phyloP scores from a whole-genome alignment of 495 filamentous ascomycete species.

The Margaritispora aquatica region DNA sequence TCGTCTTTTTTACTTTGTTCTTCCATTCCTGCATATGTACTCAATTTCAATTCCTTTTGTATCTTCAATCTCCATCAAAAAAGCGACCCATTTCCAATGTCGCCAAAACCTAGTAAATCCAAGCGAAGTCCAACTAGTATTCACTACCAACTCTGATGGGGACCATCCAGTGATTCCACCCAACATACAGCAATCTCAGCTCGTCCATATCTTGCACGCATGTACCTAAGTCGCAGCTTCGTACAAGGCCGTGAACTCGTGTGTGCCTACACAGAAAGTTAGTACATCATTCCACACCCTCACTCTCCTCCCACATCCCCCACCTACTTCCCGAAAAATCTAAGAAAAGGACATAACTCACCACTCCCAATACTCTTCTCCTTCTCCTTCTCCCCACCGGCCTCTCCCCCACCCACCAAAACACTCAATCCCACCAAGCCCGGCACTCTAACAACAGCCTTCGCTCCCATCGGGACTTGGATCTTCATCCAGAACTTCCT shows the following conservation, averaged over 20 bases:
- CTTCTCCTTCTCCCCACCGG: conserved; percentile 8
- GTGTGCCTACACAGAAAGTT: too few relatives aligned
- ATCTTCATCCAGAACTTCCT: conserved; percentile 11
- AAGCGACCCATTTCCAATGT: background rate
- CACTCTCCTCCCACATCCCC: background rate
- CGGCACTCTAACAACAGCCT: conserved; percentile 14
- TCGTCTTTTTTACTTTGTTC: too few relatives aligned
- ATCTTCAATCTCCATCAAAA: background rate
- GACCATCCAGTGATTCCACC: background rate
- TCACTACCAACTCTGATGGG: too few relatives aligned
- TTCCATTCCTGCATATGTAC: too few relatives aligned
- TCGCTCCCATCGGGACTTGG: conserved; percentile 19
- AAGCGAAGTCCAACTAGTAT: too few relatives aligned
- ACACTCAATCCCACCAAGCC: background rate
- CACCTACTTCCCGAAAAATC: background rate
- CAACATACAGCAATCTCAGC: background rate
- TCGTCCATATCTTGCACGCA: too few relatives aligned
- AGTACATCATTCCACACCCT: background rate
- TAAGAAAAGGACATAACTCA: too few relatives aligned
- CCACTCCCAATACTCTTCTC: conserved; percentile 15
- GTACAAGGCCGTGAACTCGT: background rate
- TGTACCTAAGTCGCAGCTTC: too few relatives aligned
- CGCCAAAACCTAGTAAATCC: too few relatives aligned
- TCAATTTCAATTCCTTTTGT: too few relatives aligned
- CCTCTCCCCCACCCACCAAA: too few relatives aligned